Evolutionary conservation across 1,284 basidiomycete species (phyloP).

Genomic region (Ganoderma resinaceum): DNA sequence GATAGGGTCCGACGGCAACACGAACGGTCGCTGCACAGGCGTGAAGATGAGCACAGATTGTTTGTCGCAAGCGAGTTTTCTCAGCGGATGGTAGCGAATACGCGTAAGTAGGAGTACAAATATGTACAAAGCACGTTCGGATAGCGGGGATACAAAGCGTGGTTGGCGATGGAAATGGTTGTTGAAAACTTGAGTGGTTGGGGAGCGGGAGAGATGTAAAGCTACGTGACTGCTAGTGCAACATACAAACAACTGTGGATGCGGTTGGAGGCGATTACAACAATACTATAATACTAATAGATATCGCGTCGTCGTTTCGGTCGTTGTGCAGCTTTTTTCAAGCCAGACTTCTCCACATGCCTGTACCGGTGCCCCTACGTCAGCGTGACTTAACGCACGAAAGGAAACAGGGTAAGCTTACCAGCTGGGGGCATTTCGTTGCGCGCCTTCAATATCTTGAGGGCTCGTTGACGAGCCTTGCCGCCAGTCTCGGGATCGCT

Average conservation of each 20-base stretch:
- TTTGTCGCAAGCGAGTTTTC: neutral
- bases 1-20: neutral
- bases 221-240: slow-evolving; percentile 27
- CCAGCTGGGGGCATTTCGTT: slow-evolving; percentile 40
- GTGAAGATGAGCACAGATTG: neutral
- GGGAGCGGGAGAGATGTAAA: slow-evolving; percentile 4
- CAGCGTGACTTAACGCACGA: neutral
- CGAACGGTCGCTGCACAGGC: neutral
- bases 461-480: slow-evolving; percentile 62
- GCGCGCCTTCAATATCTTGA: slow-evolving; percentile 67
- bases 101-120: slow-evolving; percentile 26
- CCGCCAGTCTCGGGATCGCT: slow-evolving; percentile 42
- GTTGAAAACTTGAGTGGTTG: neutral
- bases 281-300: slow-evolving; percentile 34
- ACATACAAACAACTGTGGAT: slow-evolving; percentile 28
- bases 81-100: neutral
- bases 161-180: slow-evolving; percentile 6
- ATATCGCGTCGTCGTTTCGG: slow-evolving; percentile 26
- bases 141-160: slow-evolving; percentile 35
- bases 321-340: slow-evolving; percentile 28
- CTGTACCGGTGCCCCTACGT: slow-evolving; percentile 14
- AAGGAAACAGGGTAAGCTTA: slow-evolving; percentile 22
- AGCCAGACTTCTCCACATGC: slow-evolving; percentile 81
- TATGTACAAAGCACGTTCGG: slow-evolving; percentile 36
- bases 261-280: slow-evolving; percentile 31